phyloP scores from a whole-genome alignment of 805 yeast genomes.

The Sugiyamaella lignohabitans region DNA sequence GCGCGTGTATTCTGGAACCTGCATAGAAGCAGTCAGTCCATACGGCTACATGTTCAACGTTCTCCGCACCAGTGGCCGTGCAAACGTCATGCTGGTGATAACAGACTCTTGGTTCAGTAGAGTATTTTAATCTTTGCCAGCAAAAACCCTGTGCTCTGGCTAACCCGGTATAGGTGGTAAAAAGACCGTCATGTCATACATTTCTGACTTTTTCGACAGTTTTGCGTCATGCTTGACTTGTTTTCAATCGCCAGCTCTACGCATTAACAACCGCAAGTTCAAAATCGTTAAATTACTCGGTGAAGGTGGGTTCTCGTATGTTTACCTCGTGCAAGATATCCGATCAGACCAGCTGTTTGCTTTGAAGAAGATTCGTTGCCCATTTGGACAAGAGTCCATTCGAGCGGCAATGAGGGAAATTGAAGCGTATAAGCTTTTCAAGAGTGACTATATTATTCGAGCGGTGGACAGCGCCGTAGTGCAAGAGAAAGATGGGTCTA shows the following conservation, averaged over 20 bases:
- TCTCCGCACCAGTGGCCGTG: too few relatives aligned
- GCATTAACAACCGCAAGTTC: constrained; percentile 57
- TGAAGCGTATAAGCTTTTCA: constrained; percentile 64
- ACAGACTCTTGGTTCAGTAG: too few relatives aligned
- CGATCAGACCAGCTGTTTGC: constrained; percentile 50
- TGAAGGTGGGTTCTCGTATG: constrained; percentile 86
- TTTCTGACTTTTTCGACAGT: constrained; percentile 26
- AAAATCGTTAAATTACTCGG: constrained; percentile 67
- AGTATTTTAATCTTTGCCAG: too few relatives aligned
- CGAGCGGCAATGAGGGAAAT: constrained; percentile 72
- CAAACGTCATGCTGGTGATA: too few relatives aligned
- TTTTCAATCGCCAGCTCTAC: constrained; percentile 46
- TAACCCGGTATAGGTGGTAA: too few relatives aligned
- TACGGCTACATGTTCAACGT: too few relatives aligned
- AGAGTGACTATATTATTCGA: constrained; percentile 56
- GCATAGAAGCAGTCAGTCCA: too few relatives aligned
- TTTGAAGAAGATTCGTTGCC: constrained; percentile 79
- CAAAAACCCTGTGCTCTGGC: too few relatives aligned
- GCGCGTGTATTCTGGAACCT: too few relatives aligned
- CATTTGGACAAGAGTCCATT: constrained; percentile 75
- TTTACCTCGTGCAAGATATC: constrained; percentile 59
- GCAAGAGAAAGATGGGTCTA: constrained; percentile 71
- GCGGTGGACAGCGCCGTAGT: constrained; percentile 65
- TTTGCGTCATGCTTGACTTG: constrained; percentile 35
- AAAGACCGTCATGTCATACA: constrained; percentile 17